Evolutionary conservation across 305 asterid genomes (phyloP).

Genomic region (Coffea humblotiana): DNA sequence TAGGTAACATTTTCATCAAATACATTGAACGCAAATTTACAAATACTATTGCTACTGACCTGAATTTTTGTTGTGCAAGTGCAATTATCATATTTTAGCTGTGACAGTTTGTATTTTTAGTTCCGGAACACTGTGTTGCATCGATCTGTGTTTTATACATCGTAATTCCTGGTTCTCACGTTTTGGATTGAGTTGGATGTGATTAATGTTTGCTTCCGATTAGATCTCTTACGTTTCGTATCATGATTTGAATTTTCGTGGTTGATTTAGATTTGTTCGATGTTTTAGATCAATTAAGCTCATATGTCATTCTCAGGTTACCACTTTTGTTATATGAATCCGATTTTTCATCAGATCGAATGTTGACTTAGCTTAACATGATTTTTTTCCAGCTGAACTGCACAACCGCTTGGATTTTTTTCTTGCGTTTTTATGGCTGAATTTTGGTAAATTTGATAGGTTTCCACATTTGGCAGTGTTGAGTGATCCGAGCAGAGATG

Average conservation of each 20-base stretch:
- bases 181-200: background rate
- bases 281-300: background rate
- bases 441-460: background rate
- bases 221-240: slow-evolving; percentile 9
- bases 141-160: slow-evolving; percentile 3
- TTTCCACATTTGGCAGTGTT: slow-evolving; percentile 14
- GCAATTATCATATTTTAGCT: background rate
- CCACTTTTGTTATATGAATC: background rate
- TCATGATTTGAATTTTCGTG: background rate
- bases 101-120: background rate
- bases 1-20: background rate
- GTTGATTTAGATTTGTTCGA: background rate
- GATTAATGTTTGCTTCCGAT: background rate
- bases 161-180: background rate
- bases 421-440: background rate
- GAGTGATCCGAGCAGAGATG: slow-evolving; percentile 25
- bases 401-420: background rate
- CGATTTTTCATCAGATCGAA: background rate
- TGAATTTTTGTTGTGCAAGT: background rate
- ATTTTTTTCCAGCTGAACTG: background rate
- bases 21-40: background rate
- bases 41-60: no score
- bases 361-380: background rate
- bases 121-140: background rate
- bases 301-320: background rate